Evolutionary conservation across 169 alveolate species (phyloP), one percentile per base, ranked within the genome.

Genomic region (Theileria annulata): DNA sequence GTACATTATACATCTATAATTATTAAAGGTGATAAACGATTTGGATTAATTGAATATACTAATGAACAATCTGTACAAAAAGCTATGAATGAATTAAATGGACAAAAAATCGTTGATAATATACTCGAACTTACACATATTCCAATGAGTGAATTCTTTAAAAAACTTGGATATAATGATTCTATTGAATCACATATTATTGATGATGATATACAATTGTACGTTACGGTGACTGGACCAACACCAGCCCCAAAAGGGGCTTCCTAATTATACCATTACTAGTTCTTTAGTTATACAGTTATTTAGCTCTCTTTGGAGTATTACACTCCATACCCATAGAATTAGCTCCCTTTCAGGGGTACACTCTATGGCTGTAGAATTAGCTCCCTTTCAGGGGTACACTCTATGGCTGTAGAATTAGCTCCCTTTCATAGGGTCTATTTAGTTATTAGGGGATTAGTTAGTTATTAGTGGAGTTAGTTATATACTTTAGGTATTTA

Each of bases 1-100:
- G 96, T 92, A 0, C 87, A 80, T 23, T 92, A 92, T 79, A 93
- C 96, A 0, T 87, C 93, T 28, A 87, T 92, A 58, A 74, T 92
- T 54, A 87, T 87, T 0, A 85, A 87, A 59, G 91, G 90, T 62
- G 84, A 85, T 9, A 86, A 83, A 54, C 78, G 92, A 48, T 92
- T 77, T 71, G 96, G 96, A 2, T 87, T 92, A 3, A 90, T 92
- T 28, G 96, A 92, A 69, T 92, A 81, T 79, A 66, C 90, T 23
- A 87, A 87, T 60, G 88, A 87, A 13, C 87, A 87, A 37, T 85
- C 87, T 9, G 86, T 89, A 78, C 88, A 84, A 60, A 82, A 81
- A 19, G 96, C 96, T 6, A 71, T 87, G 59, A 92, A 88, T 9
- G 93, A 78, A 1, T 84, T 90, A 58, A 67, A 82, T 70, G 94